These are phyloP conservation scores for Cladosporium sphaerospermum DNA, from an alignment of 2,329 filamentous ascomycete genomes.

Conservation along the genomic window DNA sequence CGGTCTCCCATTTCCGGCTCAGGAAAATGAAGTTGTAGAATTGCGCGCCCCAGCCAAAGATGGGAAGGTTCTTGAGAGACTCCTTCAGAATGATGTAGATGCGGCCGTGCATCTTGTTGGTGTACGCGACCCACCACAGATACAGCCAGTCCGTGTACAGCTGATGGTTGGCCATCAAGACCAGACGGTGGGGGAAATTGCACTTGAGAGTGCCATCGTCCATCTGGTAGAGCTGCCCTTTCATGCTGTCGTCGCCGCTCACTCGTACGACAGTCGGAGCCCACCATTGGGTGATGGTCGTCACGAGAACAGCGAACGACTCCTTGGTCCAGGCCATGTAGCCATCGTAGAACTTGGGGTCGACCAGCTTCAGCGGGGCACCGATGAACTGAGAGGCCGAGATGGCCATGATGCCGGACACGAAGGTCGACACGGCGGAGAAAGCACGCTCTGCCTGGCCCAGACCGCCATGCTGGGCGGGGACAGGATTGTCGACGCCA, in stretches of 20 bases:
- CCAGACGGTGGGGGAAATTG: conserved; percentile 71
- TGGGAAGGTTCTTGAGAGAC: conserved; percentile 71
- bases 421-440: conserved; percentile 44
- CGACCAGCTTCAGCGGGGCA: conserved; percentile 66
- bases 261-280: conserved; percentile 76
- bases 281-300: conserved; percentile 79
- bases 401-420: conserved; percentile 47
- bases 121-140: conserved; percentile 90
- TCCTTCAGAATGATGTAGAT: conserved; percentile 89
- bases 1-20: conserved; percentile 79
- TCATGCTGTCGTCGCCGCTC: conserved; percentile 74
- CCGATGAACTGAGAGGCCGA: conserved; percentile 70
- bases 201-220: conserved; percentile 69
- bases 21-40: conserved; percentile 90
- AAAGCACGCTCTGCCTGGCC: conserved; percentile 46
- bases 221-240: conserved; percentile 64
- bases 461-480: conserved; percentile 40
- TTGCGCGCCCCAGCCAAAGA: conserved; percentile 75
- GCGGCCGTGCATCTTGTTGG: conserved; percentile 74
- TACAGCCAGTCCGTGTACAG: conserved; percentile 91
- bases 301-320: conserved; percentile 71
- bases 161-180: conserved; percentile 84
- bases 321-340: conserved; percentile 86
- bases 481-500: conserved; percentile 34
- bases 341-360: conserved; percentile 71